These are phyloP conservation scores for Solanum sitiens DNA, from an alignment of 257 asterid species.

Conservation along the genomic window DNA sequence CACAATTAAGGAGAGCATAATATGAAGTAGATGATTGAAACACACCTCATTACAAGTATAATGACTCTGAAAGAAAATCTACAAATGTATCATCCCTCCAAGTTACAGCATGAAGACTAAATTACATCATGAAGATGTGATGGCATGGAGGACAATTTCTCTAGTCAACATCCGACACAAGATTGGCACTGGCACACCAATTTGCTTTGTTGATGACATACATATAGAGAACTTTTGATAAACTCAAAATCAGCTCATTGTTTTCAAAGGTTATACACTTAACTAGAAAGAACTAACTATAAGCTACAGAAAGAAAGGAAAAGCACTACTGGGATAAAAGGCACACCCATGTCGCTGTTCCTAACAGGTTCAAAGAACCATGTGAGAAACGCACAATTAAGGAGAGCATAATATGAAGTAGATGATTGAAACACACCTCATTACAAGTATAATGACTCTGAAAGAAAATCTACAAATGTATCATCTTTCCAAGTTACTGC, in stretches of 20 bases:
- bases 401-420: too few relatives aligned
- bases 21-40: neutral
- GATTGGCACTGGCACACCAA: constrained; percentile 10
- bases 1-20: neutral
- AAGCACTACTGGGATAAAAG: too few relatives aligned
- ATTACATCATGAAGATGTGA: constrained; percentile 5
- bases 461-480: neutral
- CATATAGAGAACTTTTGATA: neutral
- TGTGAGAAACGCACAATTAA: too few relatives aligned
- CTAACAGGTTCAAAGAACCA: too few relatives aligned
- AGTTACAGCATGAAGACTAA: neutral
- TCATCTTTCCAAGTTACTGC: neutral
- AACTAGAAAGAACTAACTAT: neutral
- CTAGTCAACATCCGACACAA: constrained; percentile 24
- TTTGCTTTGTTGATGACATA: constrained; percentile 8
- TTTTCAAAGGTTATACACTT: neutral
- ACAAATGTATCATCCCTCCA: neutral
- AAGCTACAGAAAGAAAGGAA: too few relatives aligned
- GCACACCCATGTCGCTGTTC: too few relatives aligned
- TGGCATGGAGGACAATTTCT: constrained; percentile 4
- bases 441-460: too few relatives aligned
- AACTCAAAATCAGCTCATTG: too few relatives aligned
- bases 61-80: too few relatives aligned
- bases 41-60: neutral
- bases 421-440: too few relatives aligned